Conservation (phyloP, 164 flowering plant species). For the Liriodendron chinense region DNA sequence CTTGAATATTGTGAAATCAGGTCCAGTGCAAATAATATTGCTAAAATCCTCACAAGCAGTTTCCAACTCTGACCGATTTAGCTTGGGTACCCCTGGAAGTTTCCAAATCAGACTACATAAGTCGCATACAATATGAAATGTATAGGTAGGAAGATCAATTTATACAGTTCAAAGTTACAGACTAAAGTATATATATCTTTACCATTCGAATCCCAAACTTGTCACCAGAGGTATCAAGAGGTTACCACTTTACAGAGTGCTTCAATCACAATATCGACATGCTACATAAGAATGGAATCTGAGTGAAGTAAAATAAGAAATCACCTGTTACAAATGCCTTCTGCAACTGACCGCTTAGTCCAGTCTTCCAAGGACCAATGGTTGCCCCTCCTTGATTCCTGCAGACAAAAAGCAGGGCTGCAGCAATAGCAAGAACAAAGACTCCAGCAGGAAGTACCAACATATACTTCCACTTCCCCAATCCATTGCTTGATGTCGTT, state of each 20-base stretch:
- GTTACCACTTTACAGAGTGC: not conserved
- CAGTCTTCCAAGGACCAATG: slow-evolving; percentile 91
- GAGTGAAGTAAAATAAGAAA: not conserved
- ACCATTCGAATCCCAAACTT: not conserved
- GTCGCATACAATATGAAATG: not conserved
- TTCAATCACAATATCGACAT: not conserved
- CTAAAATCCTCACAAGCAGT: slow-evolving; percentile 36
- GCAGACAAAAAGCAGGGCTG: slow-evolving; percentile 33
- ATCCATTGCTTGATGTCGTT: slow-evolving; percentile 9
- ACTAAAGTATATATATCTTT: not conserved
- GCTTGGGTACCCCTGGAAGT: slow-evolving; percentile 31
- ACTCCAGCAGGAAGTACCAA: slow-evolving; percentile 28
- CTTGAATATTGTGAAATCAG: slow-evolving; percentile 26
- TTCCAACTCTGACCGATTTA: slow-evolving; percentile 32
- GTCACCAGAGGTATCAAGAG: not conserved
- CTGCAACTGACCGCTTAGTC: slow-evolving; percentile 95
- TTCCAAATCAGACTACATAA: not conserved
- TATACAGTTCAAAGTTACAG: not conserved
- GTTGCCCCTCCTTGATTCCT: slow-evolving; percentile 44
- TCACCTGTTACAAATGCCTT: slow-evolving; percentile 94
- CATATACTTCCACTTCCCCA: slow-evolving; percentile 45
- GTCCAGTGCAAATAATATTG: slow-evolving; percentile 26
- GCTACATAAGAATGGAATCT: not conserved
- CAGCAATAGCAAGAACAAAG: slow-evolving; percentile 30
- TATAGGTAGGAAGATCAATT: not conserved